phyloP scores from a whole-genome alignment of 2,329 filamentous ascomycete species.

The Hypoxylon sp. region DNA sequence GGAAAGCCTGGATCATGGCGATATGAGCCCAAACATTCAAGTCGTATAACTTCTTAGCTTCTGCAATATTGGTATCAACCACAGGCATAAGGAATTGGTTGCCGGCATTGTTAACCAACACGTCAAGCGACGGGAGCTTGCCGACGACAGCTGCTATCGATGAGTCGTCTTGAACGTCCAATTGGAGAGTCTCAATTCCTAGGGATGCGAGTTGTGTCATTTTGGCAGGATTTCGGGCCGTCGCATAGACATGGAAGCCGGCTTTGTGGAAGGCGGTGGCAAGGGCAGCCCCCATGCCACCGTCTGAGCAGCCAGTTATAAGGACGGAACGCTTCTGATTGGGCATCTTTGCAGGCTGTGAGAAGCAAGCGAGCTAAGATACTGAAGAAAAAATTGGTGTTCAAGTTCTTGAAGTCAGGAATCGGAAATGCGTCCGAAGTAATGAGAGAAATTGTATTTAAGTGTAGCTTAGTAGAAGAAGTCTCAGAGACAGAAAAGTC shows the following conservation, averaged over 20 bases:
- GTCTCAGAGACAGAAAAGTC: not conserved
- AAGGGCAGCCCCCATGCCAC: slow-evolving; percentile 58
- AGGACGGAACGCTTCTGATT: slow-evolving; percentile 31
- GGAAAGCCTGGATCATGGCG: slow-evolving; percentile 54
- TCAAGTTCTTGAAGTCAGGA: not conserved
- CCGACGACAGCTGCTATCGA: slow-evolving; percentile 49
- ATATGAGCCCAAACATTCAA: slow-evolving; percentile 54
- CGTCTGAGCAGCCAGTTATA: slow-evolving; percentile 53
- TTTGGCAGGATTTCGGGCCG: slow-evolving; percentile 55
- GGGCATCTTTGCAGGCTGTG: slow-evolving; percentile 4
- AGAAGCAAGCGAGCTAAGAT: not conserved
- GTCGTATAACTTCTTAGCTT: slow-evolving; percentile 53
- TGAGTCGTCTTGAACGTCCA: slow-evolving; percentile 52
- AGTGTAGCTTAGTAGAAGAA: not conserved
- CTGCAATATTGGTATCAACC: slow-evolving; percentile 49
- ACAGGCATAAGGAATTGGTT: slow-evolving; percentile 47
- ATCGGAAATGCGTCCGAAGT: not conserved
- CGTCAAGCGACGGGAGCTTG: slow-evolving; percentile 34
- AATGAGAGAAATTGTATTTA: slow-evolving; percentile 16
- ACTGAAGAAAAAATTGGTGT: not conserved
- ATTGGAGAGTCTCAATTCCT: slow-evolving; percentile 48
- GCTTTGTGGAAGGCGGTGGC: slow-evolving; percentile 54
- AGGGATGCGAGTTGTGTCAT: slow-evolving; percentile 43
- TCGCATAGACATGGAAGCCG: slow-evolving; percentile 59
- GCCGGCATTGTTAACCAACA: slow-evolving; percentile 43